Base-by-base conservation (phyloP, 495 filamentous ascomycete species). In the Xeromyces bisporus region DNA sequence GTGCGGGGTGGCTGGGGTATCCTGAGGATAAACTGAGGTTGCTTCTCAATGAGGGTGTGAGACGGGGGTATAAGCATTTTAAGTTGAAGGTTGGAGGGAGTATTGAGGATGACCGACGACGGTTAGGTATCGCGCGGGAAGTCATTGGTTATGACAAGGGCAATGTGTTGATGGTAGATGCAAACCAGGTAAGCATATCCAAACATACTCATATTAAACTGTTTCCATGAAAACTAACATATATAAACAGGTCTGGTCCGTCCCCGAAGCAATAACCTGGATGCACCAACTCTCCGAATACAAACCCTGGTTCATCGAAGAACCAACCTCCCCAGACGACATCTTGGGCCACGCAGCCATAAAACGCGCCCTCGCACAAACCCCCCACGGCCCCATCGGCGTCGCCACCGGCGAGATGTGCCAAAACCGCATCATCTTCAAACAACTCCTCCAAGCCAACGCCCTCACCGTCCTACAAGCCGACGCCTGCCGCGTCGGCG, bases 401-500 rank as follows among this genome's bases (percentile, higher is more conserved):
- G 85, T 93, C 13, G 85, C 85, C 10, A 93, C 85, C 0, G 85
- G 85, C 31, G 85, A 93, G 59, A 93, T 93, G 85, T 91, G 82
- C 60, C 85, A 93, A 64, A 93, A 93, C 59, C 69, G 85, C 6
- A 80, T 92, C 7, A 68, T 93, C 35, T 92, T 93, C 68, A 93
- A 93, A 67, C 85, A 93, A 56, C 66, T 93, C 28, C 62, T 93
- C 14, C 69, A 74, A 42, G 55, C 71, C 18, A 73, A 76, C 33
- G 80, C 84, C 26, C 74, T 94, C 47, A 85, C 87, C 40, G 69
- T 92, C 6, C 81, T 82, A 44, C 86, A 94, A 55, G 75, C 87
- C 37, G 86, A 94, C 40, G 86, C 86, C 1, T 94, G 86, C 62
- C 69, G 86, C 12, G 64, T 94, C 36, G 86, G 86, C 20, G 86